Evolutionary conservation across 352 stramenopile species (phyloP).

Genomic region (Pythium diclinum): DNA sequence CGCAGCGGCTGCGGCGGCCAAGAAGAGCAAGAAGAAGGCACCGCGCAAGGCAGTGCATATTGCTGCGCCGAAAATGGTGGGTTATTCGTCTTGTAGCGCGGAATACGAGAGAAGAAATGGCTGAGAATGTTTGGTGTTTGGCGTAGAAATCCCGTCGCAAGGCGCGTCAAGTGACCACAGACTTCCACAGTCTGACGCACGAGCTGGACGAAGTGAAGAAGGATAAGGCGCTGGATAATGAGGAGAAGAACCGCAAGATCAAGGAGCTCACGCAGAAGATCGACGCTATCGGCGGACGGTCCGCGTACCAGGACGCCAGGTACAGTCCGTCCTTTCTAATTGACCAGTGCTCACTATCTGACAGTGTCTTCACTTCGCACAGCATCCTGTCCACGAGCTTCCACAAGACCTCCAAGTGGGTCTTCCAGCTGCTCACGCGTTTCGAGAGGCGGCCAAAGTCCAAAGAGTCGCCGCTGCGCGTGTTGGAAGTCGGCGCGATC

Average conservation of each 20-base stretch:
- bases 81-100: background rate
- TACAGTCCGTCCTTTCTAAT: no score
- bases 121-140: background rate
- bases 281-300: conserved; percentile 81
- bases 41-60: conserved; percentile 56
- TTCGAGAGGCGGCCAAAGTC: conserved; percentile 68
- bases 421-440: conserved; percentile 87
- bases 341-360: no score
- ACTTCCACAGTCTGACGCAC: conserved; percentile 75
- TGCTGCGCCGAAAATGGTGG: conserved; percentile 42
- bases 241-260: conserved; percentile 38
- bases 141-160: conserved; percentile 61
- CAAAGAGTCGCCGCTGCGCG: conserved; percentile 51
- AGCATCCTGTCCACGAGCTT: conserved; percentile 93
- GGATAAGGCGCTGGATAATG: conserved; percentile 23
- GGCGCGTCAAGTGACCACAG: conserved; percentile 69
- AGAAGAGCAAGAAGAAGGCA: conserved; percentile 54
- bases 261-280: conserved; percentile 70
- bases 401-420: conserved; percentile 95
- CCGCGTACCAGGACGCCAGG: conserved; percentile 93
- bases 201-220: conserved; percentile 61
- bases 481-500: conserved; percentile 92
- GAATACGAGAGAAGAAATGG: background rate
- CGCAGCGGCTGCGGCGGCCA: background rate
- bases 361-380: no score